phyloP scores from a whole-genome alignment of 2,329 filamentous ascomycete genomes.

The Tetracladium maxilliforme region DNA sequence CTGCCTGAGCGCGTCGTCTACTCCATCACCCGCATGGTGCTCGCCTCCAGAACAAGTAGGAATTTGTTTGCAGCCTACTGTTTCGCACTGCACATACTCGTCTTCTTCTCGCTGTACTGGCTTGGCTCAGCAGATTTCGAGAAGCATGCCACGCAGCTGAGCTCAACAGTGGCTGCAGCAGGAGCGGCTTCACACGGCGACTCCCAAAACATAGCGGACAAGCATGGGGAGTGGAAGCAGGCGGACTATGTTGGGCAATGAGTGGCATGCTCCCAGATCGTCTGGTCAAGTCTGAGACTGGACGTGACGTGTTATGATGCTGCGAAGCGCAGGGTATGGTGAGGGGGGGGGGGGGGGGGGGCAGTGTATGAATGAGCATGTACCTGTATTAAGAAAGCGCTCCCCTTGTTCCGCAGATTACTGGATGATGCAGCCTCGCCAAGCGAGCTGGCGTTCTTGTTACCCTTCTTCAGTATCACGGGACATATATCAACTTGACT shows the following conservation, averaged over 20 bases:
- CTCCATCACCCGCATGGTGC: conserved; percentile 77
- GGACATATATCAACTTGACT: no score
- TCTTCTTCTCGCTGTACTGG: conserved; percentile 80
- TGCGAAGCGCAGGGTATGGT: conserved; percentile 12
- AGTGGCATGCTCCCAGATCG: no score
- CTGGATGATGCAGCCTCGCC: no score
- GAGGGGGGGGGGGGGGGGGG: conserved; percentile 3
- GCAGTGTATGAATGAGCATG: no score
- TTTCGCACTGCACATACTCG: conserved; percentile 71
- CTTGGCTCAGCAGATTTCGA: conserved; percentile 56
- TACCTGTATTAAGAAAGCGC: no score
- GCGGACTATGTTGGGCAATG: conserved; percentile 37
- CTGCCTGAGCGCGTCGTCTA: conserved; percentile 82
- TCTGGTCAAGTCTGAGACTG: no score
- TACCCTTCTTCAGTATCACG: no score
- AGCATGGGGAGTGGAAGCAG: conserved; percentile 46
- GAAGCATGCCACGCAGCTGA: conserved; percentile 15
- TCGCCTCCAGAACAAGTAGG: conserved; percentile 78
- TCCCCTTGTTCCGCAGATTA: no score
- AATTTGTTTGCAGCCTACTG: conserved; percentile 93
- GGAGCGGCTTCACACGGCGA: no score
- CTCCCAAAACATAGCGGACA: conserved; percentile 15
- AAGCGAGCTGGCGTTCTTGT: no score
- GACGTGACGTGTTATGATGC: no score
- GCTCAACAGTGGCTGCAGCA: conserved; percentile 24